Evolutionary conservation across 768 basidiomycete species (phyloP).

Genomic region (Agaricus subrufescens): DNA sequence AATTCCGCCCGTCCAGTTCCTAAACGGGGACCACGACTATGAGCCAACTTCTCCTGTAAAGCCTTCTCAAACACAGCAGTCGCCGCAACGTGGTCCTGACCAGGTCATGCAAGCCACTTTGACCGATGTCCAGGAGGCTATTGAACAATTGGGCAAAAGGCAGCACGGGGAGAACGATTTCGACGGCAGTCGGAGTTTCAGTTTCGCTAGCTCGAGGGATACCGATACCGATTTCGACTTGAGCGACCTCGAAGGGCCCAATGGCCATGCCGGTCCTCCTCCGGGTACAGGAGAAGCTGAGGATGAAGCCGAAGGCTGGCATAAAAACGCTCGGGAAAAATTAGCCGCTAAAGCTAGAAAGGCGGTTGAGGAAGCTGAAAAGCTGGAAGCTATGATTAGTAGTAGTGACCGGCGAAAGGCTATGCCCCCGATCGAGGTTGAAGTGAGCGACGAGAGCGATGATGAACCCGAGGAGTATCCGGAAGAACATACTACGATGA

Average conservation of each 20-base stretch:
- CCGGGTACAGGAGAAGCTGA: conserved; percentile 12
- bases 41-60: too few relatives aligned
- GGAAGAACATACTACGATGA: conserved; percentile 25
- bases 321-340: conserved; percentile 58
- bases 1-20: conserved; percentile 24
- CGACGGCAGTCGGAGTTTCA: conserved; percentile 66
- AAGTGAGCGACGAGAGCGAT: conserved; percentile 81
- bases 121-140: conserved; percentile 87
- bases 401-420: conserved; percentile 19
- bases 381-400: conserved; percentile 36
- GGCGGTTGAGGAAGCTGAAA: conserved; percentile 55
- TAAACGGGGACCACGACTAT: conserved; percentile 22
- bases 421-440: conserved; percentile 67
- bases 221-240: conserved; percentile 50
- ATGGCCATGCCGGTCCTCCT: conserved; percentile 32
- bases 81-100: conserved; percentile 23
- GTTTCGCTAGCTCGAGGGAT: conserved; percentile 67
- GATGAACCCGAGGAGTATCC: conserved; percentile 40
- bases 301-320: conserved; percentile 49
- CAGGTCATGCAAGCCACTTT: conserved; percentile 83
- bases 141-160: conserved; percentile 70
- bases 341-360: conserved; percentile 66
- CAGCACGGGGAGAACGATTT: conserved; percentile 40
- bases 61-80: too few relatives aligned
- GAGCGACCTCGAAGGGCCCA: conserved; percentile 41